Conservation (phyloP, 306 rosid species). For the Canavalia gladiata region DNA sequence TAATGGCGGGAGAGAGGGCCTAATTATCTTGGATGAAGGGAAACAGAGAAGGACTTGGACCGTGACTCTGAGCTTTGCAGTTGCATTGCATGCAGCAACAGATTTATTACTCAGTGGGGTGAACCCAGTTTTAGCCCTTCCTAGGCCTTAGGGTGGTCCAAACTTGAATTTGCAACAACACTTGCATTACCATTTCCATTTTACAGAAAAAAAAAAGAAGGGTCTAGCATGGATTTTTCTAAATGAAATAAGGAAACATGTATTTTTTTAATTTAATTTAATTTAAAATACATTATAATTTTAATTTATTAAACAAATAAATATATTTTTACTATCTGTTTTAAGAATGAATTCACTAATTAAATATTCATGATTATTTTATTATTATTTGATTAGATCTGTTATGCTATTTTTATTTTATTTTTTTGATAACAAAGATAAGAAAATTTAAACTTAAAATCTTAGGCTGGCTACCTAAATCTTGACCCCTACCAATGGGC, state of each 20-base stretch:
- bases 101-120: not conserved
- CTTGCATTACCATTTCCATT: slow-evolving; percentile 1
- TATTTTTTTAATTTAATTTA: not conserved
- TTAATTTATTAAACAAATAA: not conserved
- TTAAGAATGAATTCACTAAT: not conserved
- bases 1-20: not conserved
- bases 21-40: not conserved
- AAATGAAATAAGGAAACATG: not conserved
- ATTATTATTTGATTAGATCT: not conserved
- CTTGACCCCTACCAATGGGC: no score
- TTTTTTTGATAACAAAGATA: no score
- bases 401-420: not conserved
- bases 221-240: no score
- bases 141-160: slow-evolving; percentile 42
- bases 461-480: no score
- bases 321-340: not conserved
- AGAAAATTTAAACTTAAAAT: no score
- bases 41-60: slow-evolving; percentile 6
- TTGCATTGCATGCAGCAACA: not conserved
- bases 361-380: not conserved
- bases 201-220: not conserved
- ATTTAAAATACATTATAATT: not conserved
- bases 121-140: slow-evolving; percentile 1
- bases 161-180: not conserved
- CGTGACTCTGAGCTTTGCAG: slow-evolving; percentile 17